Conservation (phyloP, 2,329 filamentous ascomycete genomes). For the Myrmaecium sp. region DNA sequence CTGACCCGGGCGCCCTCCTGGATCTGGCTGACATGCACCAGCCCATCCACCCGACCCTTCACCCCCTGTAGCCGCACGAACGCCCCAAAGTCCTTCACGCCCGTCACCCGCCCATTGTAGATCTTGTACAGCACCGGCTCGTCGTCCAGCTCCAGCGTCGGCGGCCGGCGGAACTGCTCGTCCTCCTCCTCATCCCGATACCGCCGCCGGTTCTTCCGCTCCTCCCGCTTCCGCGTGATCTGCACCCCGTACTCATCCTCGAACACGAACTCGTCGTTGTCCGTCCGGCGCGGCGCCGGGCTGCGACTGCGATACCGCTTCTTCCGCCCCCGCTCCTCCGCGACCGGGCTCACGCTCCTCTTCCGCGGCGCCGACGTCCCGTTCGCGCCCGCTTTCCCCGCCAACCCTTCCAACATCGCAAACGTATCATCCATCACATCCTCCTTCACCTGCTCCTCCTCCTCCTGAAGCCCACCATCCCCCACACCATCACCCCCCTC, state of each 20-base stretch:
- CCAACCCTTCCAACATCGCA: conserved; percentile 74
- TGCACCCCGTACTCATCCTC: conserved; percentile 43
- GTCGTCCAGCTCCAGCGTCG: conserved; percentile 64
- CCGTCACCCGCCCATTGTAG: conserved; percentile 79
- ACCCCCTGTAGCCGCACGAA: conserved; percentile 89
- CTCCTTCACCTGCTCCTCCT: conserved; percentile 23
- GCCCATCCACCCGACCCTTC: conserved; percentile 72
- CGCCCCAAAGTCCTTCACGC: conserved; percentile 86
- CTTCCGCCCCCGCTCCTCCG: conserved; percentile 25
- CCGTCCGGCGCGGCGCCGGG: conserved; percentile 19
- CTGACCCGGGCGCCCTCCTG: conserved; percentile 72
- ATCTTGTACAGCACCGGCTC: conserved; percentile 67
- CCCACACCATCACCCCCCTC: conserved; percentile 29
- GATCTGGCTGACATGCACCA: conserved; percentile 88
- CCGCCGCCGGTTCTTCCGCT: conserved; percentile 26
- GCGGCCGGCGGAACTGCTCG: conserved; percentile 47
- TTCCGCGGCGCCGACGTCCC: conserved; percentile 35
- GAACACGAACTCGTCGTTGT: conserved; percentile 35
- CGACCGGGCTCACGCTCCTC: conserved; percentile 41
- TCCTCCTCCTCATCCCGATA: conserved; percentile 29
- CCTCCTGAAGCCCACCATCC: conserved; percentile 9
- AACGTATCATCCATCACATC: conserved; percentile 85
- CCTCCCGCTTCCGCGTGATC: conserved; percentile 19
- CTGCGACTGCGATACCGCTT: conserved; percentile 16
- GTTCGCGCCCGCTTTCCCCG: conserved; percentile 44